A percentile compares a stretch with the other conserved stretches of the same genome.
Conservation (phyloP, 2,329 filamentous ascomycete species). For the Clonostachys rosea region DNA sequence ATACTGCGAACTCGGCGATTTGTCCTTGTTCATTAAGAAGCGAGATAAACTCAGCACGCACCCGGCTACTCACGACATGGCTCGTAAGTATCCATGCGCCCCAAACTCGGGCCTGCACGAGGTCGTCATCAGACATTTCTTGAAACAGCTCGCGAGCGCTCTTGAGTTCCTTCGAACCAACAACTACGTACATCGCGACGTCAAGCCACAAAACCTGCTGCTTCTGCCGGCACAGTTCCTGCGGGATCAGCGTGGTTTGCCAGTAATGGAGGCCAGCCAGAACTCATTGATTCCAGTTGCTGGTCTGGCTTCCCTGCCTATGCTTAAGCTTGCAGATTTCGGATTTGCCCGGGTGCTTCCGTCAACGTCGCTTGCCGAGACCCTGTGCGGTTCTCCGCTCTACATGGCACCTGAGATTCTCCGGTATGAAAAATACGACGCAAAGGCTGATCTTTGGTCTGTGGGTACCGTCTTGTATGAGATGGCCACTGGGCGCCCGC, state of each 20-base stretch:
- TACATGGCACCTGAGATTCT: constrained; percentile 99
- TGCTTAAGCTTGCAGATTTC: constrained; percentile 97
- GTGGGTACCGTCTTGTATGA: constrained; percentile 94
- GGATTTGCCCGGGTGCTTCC: constrained; percentile 95
- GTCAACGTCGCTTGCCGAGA: constrained; percentile 88
- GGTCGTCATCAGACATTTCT: constrained; percentile 92
- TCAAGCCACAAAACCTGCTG: constrained; percentile 95
- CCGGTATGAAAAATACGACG: constrained; percentile 94
- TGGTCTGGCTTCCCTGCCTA: constrained; percentile 80
- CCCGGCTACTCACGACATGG: constrained; percentile 82
- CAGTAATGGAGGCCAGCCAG: constrained; percentile 72
- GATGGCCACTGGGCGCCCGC: constrained; percentile 87
- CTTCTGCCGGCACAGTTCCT: constrained; percentile 79
- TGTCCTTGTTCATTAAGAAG: constrained; percentile 96
- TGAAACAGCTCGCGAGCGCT: constrained; percentile 91
- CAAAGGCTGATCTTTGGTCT: constrained; percentile 96
- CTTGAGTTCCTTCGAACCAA: constrained; percentile 80
- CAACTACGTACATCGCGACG: constrained; percentile 91
- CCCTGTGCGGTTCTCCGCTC: constrained; percentile 89
- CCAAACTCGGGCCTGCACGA: constrained; percentile 85
- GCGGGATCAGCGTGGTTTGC: constrained; percentile 44
- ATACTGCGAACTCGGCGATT: constrained; percentile 91
- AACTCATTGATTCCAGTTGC: constrained; percentile 77
- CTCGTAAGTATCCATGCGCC: constrained; percentile 85
- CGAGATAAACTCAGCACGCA: constrained; percentile 75